Conservation (phyloP, 2,329 filamentous ascomycete species). For the Aurifilum marmelostoma region DNA sequence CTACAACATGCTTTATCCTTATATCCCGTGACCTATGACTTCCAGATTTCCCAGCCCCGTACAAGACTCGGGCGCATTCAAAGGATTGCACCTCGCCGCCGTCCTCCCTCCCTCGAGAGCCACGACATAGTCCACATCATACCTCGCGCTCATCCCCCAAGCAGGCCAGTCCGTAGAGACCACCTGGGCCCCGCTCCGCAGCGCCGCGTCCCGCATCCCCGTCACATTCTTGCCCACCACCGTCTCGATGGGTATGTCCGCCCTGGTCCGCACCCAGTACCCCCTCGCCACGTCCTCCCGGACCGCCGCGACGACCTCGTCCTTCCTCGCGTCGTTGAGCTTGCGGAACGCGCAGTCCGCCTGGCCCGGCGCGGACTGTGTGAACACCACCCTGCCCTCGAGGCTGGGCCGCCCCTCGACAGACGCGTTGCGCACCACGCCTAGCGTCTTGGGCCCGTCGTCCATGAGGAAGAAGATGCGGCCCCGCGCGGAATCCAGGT, state of each 20-base stretch:
- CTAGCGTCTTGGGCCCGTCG: constrained; percentile 44
- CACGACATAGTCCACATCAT: constrained; percentile 51
- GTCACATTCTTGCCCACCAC: constrained; percentile 45
- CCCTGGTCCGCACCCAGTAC: constrained; percentile 53
- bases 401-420: constrained; percentile 37
- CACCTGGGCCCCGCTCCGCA: constrained; percentile 52
- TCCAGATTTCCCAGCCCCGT: not conserved
- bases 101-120: not conserved
- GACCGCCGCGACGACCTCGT: constrained; percentile 43
- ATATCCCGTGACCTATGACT: not conserved
- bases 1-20: not conserved
- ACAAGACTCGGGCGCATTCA: constrained; percentile 12
- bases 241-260: constrained; percentile 50
- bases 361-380: constrained; percentile 49
- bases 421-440: constrained; percentile 45
- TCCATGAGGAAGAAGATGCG: constrained; percentile 56
- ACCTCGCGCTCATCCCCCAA: constrained; percentile 50
- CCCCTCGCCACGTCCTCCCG: constrained; percentile 48
- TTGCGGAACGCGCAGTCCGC: constrained; percentile 54
- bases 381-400: constrained; percentile 52
- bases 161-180: constrained; percentile 53
- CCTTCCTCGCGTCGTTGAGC: constrained; percentile 47
- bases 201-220: constrained; percentile 45
- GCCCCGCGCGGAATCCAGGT: constrained; percentile 47
- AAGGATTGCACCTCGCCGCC: constrained; percentile 10